Conservation (phyloP, 441 rosid genomes). For the Bocquillonia castaneifolia region DNA sequence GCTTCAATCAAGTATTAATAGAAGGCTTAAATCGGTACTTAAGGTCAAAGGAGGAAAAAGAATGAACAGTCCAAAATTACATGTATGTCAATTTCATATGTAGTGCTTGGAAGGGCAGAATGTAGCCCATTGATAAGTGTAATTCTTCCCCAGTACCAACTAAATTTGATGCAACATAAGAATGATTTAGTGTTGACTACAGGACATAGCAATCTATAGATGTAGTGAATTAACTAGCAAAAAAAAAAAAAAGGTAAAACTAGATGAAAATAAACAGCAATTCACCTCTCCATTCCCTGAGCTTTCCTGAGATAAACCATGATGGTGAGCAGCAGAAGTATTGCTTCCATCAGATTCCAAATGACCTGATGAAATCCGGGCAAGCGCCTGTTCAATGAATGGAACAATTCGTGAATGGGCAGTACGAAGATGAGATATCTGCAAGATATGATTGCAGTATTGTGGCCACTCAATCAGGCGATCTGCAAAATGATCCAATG, state of each 20-base stretch:
- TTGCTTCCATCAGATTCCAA: slow-evolving; percentile 59
- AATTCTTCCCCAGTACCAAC: not conserved
- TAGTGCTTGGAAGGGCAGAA: too few species aligned
- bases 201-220: not conserved
- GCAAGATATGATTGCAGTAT: slow-evolving; percentile 96
- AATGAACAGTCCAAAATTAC: not conserved
- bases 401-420: slow-evolving; percentile 86
- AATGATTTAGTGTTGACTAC: not conserved
- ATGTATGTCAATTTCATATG: not conserved
- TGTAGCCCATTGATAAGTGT: not conserved
- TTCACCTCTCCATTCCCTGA: slow-evolving; percentile 73
- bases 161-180: not conserved
- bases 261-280: slow-evolving; percentile 7
- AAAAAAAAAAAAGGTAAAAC: not conserved
- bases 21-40: too few species aligned
- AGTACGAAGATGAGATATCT: slow-evolving; percentile 91
- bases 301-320: slow-evolving; percentile 46
- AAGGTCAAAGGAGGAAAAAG: too few species aligned
- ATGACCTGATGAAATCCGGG: slow-evolving; percentile 82
- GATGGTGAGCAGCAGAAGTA: slow-evolving; percentile 44
- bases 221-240: not conserved
- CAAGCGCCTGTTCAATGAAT: slow-evolving; percentile 83
- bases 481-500: slow-evolving; percentile 95
- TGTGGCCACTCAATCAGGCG: slow-evolving; percentile 98
- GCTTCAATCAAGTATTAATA: too few species aligned